These are phyloP conservation scores for Didymella pinodella DNA, from an alignment of 2,329 filamentous ascomycete genomes.

Conservation along the genomic window DNA sequence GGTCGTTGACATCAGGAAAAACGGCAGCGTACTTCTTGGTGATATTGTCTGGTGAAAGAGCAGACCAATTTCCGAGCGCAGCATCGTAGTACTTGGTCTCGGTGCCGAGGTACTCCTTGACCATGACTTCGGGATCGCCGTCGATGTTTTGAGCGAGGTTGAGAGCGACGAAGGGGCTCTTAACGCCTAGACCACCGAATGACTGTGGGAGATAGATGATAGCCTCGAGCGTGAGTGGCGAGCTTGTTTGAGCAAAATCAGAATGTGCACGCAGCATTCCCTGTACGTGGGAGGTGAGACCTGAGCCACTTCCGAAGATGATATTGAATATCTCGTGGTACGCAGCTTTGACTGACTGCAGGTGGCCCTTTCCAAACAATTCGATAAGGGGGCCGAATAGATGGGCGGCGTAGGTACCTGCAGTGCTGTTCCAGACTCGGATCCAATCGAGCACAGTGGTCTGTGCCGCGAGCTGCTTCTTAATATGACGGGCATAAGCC, in stretches of 20 bases:
- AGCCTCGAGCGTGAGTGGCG: conserved; percentile 31
- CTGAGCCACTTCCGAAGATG: conserved; percentile 28
- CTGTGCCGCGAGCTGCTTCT: conserved; percentile 32
- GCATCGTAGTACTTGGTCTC: conserved; percentile 34
- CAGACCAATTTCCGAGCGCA: conserved; percentile 24
- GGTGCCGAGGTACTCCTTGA: conserved; percentile 25
- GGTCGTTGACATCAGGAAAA: conserved; percentile 25
- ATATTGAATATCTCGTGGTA: conserved; percentile 36
- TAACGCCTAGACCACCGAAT: conserved; percentile 42
- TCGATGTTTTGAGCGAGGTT: conserved; percentile 27
- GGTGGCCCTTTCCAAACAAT: conserved; percentile 37
- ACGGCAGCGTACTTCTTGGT: conserved; percentile 24
- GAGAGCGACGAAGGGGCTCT: conserved; percentile 39
- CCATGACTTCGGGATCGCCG: conserved; percentile 9
- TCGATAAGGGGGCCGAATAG: conserved; percentile 41
- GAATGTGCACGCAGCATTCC: conserved; percentile 25
- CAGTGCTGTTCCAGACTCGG: conserved; percentile 36
- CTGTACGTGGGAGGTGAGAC: conserved; percentile 34
- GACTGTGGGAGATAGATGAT: conserved; percentile 38
- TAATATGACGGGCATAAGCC: conserved; percentile 28
- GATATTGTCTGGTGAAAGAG: conserved; percentile 19
- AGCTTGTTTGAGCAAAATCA: neutral
- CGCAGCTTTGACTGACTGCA: conserved; percentile 31
- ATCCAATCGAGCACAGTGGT: conserved; percentile 39
- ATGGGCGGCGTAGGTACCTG: conserved; percentile 36